Evolutionary conservation across 495 filamentous ascomycete species (phyloP).

Genomic region (Lichenothelia convexa): DNA sequence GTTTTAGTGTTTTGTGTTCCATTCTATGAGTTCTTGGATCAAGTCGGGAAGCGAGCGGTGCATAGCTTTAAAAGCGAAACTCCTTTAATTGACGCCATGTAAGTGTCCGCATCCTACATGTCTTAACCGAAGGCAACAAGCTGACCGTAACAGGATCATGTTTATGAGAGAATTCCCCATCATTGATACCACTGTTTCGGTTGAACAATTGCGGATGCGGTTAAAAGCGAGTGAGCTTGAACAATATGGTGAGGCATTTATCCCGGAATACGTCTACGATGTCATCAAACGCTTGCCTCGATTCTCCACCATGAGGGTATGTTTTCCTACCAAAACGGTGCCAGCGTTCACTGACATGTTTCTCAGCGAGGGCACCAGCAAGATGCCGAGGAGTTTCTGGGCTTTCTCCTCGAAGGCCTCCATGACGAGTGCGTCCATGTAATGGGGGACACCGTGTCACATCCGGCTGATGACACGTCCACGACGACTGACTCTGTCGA

Average conservation of each 20-base stretch:
- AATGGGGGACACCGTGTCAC: slow-evolving; percentile 27
- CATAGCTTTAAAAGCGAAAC: slow-evolving; percentile 92
- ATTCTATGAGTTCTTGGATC: slow-evolving; percentile 86
- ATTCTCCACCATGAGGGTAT: slow-evolving; percentile 78
- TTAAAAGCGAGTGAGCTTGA: slow-evolving; percentile 72
- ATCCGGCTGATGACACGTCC: slow-evolving; percentile 21
- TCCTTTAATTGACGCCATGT: slow-evolving; percentile 86
- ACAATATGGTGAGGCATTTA: slow-evolving; percentile 78
- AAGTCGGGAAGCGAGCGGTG: slow-evolving; percentile 59
- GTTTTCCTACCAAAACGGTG: slow-evolving; percentile 16
- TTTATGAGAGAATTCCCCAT: slow-evolving; percentile 87
- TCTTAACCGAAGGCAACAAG: neutral
- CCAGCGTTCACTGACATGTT: too few relatives aligned
- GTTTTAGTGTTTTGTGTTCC: slow-evolving; percentile 81
- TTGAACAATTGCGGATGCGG: slow-evolving; percentile 51
- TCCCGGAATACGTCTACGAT: slow-evolving; percentile 88
- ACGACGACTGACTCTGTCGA: slow-evolving; percentile 17
- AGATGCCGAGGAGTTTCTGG: slow-evolving; percentile 94
- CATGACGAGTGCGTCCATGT: slow-evolving; percentile 80
- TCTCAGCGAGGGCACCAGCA: slow-evolving; percentile 78
- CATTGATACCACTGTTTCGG: slow-evolving; percentile 58
- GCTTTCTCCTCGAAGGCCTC: slow-evolving; percentile 78
- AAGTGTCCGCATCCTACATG: slow-evolving; percentile 24
- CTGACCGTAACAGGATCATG: slow-evolving; percentile 48
- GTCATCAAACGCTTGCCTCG: slow-evolving; percentile 70